Evolutionary conservation across 2,329 filamentous ascomycete genomes (phyloP), one percentile per base, ranked within the genome.

Genomic region (Drechslera avenae): DNA sequence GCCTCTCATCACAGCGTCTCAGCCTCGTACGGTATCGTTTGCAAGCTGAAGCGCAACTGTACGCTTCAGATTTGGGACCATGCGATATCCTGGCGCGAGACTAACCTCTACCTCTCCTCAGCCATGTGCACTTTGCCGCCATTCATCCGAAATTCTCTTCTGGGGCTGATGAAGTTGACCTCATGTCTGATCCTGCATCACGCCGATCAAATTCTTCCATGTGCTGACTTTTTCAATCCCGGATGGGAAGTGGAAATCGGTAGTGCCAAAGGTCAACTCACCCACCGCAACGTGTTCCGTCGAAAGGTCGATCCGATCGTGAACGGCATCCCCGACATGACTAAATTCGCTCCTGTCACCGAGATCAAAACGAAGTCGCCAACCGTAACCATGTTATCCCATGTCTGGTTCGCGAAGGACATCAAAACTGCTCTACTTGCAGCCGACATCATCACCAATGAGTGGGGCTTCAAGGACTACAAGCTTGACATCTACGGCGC

Each of bases 401-500:
- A 87, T 55, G 77, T 83, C 3, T 81, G 81, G 68, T 81, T 80
- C 52, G 73, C 73, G 55, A 87, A 87, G 65, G 84, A 86, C 54
- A 84, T 87, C 69, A 86, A 86, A 67, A 86, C 80, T 2, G 84
- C 84, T 3, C 78, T 87, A 18, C 73, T 86, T 4, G 83, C 84
- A 5, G 84, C 84, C 1, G 84, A 87, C 59, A 81, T 87, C 54
- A 86, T 87, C 54, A 79, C 86, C 57, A 86, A 87, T 63, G 78
- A 83, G 59, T 86, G 81, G 78, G 83, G 84, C n/a, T 86, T 87
- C 69, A 79, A 77, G 34, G 83, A 86, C 52, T 87, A 86, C 68
- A 77, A 80, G 45, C 78, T 87, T 2, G 79, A 84, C 50, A 81
- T 87, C 14, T 87, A 86, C 60, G 84, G 84, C 9, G 83, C 83